Evolutionary conservation across 371 early-diverging fungal species (phyloP), one percentile per base, ranked within the genome.

Genomic region (Lichtheimia ramosa): DNA sequence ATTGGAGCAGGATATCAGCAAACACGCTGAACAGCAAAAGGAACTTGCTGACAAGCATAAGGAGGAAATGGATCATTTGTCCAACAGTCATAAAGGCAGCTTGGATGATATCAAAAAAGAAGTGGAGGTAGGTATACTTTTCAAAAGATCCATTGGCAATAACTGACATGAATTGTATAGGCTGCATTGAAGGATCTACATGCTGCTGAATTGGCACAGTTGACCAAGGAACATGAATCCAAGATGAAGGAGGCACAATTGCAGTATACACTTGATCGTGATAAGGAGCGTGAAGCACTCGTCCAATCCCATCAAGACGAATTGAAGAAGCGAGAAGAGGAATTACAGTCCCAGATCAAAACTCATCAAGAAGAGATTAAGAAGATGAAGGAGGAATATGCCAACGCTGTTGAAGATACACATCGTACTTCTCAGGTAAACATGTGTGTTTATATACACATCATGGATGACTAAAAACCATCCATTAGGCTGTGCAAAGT

Each of bases 51-150:
- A 59, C 21, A 56, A 71, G 27, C 69, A 77, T 43, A 62, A 67
- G 40, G 25, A 54, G 5, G 70, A 74, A 43, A 15, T 71, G 18
- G 66, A 68, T 14, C 25, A 21, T 1, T 34, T 77, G 10, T 34
- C 56, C 0, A 34, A 48, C 12, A 71, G 69, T 10, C 55, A 65
- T 14, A 69, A 68, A 18, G 51, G 68, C 15, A 59, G 68, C 48
- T 39, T 77, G 56, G 62, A 66, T 16, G 48, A 59, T 5, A 70
- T 76, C 54, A 70, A 66, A 46, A 61, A 64, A 21, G 77, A 76
- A 59, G 62, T 73, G 50, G 67, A 73, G 41, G 75, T 72, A 20
- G 6, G 34, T 34, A 49, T n/a, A 15, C 8, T 34, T n/a, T 21
- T 7, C 2, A 46, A 5, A 58, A 2, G 18, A 16, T 8, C n/a